Evolutionary conservation across 441 rosid species (phyloP).

Genomic region (Adansonia gregorii): DNA sequence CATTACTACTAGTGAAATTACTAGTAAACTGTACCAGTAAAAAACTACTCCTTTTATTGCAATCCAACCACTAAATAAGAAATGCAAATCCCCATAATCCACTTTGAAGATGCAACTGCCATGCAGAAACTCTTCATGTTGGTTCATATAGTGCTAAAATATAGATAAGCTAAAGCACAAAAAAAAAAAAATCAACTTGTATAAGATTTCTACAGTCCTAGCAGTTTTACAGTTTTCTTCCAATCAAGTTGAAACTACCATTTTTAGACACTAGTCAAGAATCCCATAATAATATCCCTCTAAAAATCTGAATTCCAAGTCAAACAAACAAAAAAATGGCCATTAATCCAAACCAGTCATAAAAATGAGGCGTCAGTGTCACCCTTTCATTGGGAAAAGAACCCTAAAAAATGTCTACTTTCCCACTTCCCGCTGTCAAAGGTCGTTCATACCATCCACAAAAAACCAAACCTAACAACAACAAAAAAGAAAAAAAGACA

Average conservation of each 20-base stretch:
- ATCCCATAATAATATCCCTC: background rate
- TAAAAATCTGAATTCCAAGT: slow-evolving; percentile 17
- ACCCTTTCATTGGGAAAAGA: background rate
- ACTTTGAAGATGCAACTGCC: background rate
- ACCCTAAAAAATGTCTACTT: background rate
- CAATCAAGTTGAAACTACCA: background rate
- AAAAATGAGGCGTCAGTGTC: slow-evolving; percentile 11
- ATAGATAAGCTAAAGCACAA: background rate
- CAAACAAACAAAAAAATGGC: background rate
- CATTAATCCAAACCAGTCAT: background rate
- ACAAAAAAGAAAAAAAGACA: no score
- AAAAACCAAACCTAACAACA: background rate
- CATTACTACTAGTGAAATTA: background rate
- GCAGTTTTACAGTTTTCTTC: background rate
- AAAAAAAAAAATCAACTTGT: slow-evolving; percentile 10
- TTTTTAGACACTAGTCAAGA: background rate
- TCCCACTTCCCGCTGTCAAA: slow-evolving; percentile 31
- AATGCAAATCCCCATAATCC: background rate
- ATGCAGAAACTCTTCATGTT: background rate
- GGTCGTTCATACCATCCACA: slow-evolving; percentile 21
- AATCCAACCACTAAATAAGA: slow-evolving; percentile 13
- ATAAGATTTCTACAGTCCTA: background rate
- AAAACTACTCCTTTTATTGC: background rate
- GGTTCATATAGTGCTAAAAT: slow-evolving; percentile 5
- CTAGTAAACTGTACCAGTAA: background rate